Evolutionary conservation across 2,329 filamentous ascomycete species (phyloP).

Genomic region (Apiospora marii): DNA sequence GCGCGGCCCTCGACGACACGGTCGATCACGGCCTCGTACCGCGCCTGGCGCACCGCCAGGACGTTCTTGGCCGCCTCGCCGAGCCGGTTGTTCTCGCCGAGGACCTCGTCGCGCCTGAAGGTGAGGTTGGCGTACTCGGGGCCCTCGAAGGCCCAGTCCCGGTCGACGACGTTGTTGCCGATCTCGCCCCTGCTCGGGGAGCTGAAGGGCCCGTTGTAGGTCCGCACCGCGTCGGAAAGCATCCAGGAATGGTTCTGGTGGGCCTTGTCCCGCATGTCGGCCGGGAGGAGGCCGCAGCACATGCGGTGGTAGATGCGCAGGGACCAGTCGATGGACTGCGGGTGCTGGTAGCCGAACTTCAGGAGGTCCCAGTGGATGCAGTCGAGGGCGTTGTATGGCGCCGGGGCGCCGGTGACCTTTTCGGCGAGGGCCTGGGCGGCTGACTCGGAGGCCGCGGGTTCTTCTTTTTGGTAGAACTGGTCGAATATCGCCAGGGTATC

Average conservation of each 20-base stretch:
- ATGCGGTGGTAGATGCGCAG: conserved; percentile 19
- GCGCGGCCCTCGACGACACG: conserved; percentile 22
- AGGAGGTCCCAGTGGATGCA: background rate
- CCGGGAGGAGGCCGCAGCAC: conserved; percentile 7
- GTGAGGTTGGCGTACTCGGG: conserved; percentile 24
- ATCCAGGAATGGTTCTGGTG: background rate
- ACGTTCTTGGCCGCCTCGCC: conserved; percentile 1
- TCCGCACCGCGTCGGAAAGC: background rate
- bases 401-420: background rate
- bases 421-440: conserved; percentile 17
- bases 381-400: background rate
- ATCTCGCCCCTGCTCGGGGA: background rate
- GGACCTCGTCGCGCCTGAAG: conserved; percentile 21
- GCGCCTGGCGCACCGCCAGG: background rate
- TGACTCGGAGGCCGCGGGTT: conserved; percentile 6
- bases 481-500: conserved; percentile 22
- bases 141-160: conserved; percentile 25
- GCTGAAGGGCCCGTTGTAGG: background rate
- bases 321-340: conserved; percentile 19
- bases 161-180: conserved; percentile 22
- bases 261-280: background rate
- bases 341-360: conserved; percentile 15
- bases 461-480: conserved; percentile 7
- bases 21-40: background rate
- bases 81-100: background rate